Base-by-base conservation (phyloP, 805 yeast genomes). In the Candida schatavii region DNA sequence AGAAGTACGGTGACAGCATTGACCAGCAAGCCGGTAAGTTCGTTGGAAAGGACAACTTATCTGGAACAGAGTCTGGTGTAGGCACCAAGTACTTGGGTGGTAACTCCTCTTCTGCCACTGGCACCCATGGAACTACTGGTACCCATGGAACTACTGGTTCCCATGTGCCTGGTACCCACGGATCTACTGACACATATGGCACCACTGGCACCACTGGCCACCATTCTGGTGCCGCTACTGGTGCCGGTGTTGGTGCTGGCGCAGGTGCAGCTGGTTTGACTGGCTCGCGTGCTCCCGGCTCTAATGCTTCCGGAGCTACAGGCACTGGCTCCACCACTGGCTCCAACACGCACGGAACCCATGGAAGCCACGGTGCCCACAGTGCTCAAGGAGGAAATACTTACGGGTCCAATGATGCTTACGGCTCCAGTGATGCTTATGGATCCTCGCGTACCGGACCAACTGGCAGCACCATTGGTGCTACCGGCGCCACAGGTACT, bases 391-490 rank as follows among this genome's bases (percentile, higher is more conserved):
- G n/a, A n/a, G n/a, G n/a, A n/a, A n/a, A n/a, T n/a, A n/a, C n/a
- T n/a, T n/a, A n/a, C n/a, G 66, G 66, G 54, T 39, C 63, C 35
- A 67, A 71, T 23, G 71, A 72, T 7, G 7, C 27, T 23, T 11
- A 23, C 11, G 27, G 27, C 6, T 14, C 41, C 18, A 15, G 30
- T 14, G 40, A 36, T 9, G 25, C 43, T 5, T 33, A 39, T 20
- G 39, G 46, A 26, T 39, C 44, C 15, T 36, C 49, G 14, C 40
- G 29, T 19, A 25, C 37, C 1, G 26, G 20, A 13, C 18, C 21
- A 23, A 23, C 26, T 21, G 39, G 18, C n/a, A 23, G 27, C 11
- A 23, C 27, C 27, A 23, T 23, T 23, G 27, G 27, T 23, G 27
- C 27, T 23, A 23, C 32, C 9, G 39, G 39, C n/a, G 25, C 15